Conservation (phyloP, 2,329 filamentous ascomycete species). For the Fusarium illudens region DNA sequence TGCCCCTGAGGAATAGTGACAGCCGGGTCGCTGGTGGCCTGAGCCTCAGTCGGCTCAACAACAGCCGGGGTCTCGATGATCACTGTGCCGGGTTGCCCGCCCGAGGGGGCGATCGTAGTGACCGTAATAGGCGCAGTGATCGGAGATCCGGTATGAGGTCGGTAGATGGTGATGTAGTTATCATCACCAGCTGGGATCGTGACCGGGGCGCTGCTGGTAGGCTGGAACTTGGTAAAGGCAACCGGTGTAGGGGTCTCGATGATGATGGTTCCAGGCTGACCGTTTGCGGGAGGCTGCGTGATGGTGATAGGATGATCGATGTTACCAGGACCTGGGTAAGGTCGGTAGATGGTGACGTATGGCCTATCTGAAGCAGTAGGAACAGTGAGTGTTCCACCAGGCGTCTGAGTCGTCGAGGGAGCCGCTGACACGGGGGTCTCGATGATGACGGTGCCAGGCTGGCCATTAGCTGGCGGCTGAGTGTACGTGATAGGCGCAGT, state of each 20-base stretch:
- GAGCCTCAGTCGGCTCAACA: not conserved
- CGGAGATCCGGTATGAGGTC: constrained; percentile 15
- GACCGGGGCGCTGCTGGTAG: constrained; percentile 2
- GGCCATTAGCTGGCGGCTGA: not conserved
- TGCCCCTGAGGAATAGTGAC: not conserved
- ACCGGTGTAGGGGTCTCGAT: constrained; percentile 26
- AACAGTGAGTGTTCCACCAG: not conserved
- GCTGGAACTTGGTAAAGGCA: constrained; percentile 24
- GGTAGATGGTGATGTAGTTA: constrained; percentile 26
- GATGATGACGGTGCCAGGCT: not conserved
- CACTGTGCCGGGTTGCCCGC: constrained; percentile 28
- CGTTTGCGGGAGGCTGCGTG: constrained; percentile 12
- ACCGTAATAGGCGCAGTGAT: constrained; percentile 30
- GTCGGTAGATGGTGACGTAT: constrained; percentile 27
- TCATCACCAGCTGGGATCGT: constrained; percentile 5
- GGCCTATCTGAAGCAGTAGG: constrained; percentile 16
- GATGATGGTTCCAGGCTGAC: constrained; percentile 24
- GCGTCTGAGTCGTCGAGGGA: not conserved
- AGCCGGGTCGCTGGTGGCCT: not conserved
- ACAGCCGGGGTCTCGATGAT: constrained; percentile 26
- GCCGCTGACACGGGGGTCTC: not conserved
- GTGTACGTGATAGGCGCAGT: not conserved
- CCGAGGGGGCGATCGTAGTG: constrained; percentile 29
- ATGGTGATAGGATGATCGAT: constrained; percentile 28
- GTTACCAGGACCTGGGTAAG: constrained; percentile 28